These are phyloP conservation scores for Dysphania ambrosioides DNA, from an alignment of 148 eudicot species.

Conservation along the genomic window DNA sequence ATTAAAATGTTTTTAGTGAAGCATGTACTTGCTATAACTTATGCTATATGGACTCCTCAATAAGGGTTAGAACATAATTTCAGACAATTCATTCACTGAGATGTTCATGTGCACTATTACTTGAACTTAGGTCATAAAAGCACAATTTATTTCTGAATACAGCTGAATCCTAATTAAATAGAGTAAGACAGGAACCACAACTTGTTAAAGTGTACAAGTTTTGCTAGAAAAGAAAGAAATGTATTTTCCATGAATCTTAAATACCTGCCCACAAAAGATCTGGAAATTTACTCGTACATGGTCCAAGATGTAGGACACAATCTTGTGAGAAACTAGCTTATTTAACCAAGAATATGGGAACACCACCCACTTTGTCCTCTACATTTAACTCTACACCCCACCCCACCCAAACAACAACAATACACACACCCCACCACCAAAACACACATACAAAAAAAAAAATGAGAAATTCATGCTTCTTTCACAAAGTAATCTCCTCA, in stretches of 20 bases:
- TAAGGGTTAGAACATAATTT: background rate
- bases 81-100: background rate
- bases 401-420: too few relatives aligned
- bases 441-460: background rate
- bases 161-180: too few relatives aligned
- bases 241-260: background rate
- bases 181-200: too few relatives aligned
- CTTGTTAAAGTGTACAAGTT: conserved; percentile 10
- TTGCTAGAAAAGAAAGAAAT: background rate
- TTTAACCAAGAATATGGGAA: conserved; percentile 9
- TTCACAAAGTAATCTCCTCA: conserved; percentile 9
- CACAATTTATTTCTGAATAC: too few relatives aligned
- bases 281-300: background rate
- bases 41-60: background rate
- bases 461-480: background rate
- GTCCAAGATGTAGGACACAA: conserved; percentile 11
- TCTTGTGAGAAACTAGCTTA: conserved; percentile 9
- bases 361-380: conserved; percentile 8
- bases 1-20: background rate
- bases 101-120: background rate
- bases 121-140: background rate
- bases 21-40: background rate
- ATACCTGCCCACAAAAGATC: conserved; percentile 10
- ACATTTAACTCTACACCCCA: conserved; percentile 1
- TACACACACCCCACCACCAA: too few relatives aligned